Evolutionary conservation across 1,284 basidiomycete species (phyloP), one percentile per base, ranked within the genome.

Genomic region (Lentinula novae-zelandiae): DNA sequence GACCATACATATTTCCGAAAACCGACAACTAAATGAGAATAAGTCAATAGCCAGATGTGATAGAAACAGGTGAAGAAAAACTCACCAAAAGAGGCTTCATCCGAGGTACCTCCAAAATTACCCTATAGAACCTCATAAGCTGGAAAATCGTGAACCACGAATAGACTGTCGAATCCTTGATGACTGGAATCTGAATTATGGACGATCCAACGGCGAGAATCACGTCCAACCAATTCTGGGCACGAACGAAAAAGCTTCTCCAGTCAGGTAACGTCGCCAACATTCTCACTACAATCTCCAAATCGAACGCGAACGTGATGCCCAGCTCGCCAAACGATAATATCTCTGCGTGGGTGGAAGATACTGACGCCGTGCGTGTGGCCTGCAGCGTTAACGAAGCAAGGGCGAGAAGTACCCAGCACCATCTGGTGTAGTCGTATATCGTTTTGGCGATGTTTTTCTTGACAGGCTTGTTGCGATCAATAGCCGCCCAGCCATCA

Each of bases 101-200:
- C 60, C 92, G 80, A 1, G 95, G 95, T 13, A 96, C 83, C 50
- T 89, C 90, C 49, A 98, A 73, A 68, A 98, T 96, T 38, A 98
- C 93, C 1, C 96, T 83, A 73, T 99, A 98, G 78, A 98, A 98
- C 65, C 96, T 82, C 63, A 83, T 80, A 5, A 98, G 78, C 70
- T 96, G 93, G 68, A 98, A 93, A 46, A 92, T 83, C 1, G 94
- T 97, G 65, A 98, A 82, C 96, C 96, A 99, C 0, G 89, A 83
- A 69, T 97, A 97, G 2, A 87, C 80, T 2, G 66, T 61, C 5
- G 89, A 89, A 34, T 82, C 65, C 57, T 82, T 80, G 42, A 98
- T 89, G 10, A 70, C 79, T 0, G 96, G 96, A 46, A 98, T 89
- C 72, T 97, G 93, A 39, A 97, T 94, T 68, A 97, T 78, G 44